Evolutionary conservation across 768 basidiomycete genomes (phyloP), one percentile per base, ranked within the genome.

Genomic region (Cytidiella melzeri): DNA sequence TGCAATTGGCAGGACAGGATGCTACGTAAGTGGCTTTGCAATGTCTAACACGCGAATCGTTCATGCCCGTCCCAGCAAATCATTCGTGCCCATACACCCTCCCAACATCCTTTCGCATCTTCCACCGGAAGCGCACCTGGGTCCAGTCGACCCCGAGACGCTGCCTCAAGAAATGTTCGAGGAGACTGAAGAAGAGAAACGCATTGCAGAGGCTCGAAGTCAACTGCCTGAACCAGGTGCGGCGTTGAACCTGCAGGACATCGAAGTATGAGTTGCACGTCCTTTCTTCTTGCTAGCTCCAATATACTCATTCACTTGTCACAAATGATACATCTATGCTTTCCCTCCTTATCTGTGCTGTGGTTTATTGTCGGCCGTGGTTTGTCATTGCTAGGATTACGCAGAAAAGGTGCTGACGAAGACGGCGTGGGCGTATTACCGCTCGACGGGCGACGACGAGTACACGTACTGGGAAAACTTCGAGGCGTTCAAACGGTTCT

Each of bases 1-100:
- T 94, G 47, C 89, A 89, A 63, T 90, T 92, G 57, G 91, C 87
- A 2, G 93, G 93, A 21, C 87, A 84, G 62, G 92, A 92, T 62
- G 90, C 90, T 26, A 95, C 86, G 82, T 88, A 64, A 34, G 86
- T 64, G 4, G 24, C 26, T 30, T n/a, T n/a, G n/a, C n/a, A n/a
- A n/a, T n/a, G n/a, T n/a, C n/a, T n/a, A n/a, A n/a, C n/a, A n/a
- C n/a, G n/a, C n/a, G n/a, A n/a, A n/a, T n/a, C n/a, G n/a, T n/a
- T n/a, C n/a, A n/a, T n/a, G n/a, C n/a, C n/a, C n/a, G n/a, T n/a
- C n/a, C n/a, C 40, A 56, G 59, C 13, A 54, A 62, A 28, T 54
- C 45, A 4, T 63, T 60, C 48, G 36, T 53, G 36, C 49, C 51
- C n/a, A 50, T 56, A 34, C 41, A 57, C 23, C 38, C 37, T 6